phyloP scores from a whole-genome alignment of 2,329 filamentous ascomycete genomes.

The Dactylellina parvicollis region DNA sequence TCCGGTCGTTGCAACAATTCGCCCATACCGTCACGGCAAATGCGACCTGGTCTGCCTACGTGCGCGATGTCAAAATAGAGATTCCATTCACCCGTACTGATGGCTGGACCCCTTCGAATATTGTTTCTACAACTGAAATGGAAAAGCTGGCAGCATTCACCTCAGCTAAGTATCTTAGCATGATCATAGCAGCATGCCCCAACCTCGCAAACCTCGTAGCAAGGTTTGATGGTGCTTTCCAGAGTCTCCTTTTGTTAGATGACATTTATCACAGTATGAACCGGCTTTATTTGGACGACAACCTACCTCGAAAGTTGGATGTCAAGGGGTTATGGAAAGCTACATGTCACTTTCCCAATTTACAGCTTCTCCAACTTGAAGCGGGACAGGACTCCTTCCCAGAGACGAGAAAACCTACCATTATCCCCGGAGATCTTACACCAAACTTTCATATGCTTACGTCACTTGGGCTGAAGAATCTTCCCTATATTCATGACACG shows the following conservation, averaged over 20 bases:
- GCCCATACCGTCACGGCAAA: slow-evolving; percentile 8
- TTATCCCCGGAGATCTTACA: background rate
- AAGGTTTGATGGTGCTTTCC: slow-evolving; percentile 30
- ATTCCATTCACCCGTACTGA: slow-evolving; percentile 32
- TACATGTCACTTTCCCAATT: slow-evolving; percentile 23
- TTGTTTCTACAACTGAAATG: background rate
- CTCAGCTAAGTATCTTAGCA: slow-evolving; percentile 18
- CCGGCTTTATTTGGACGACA: slow-evolving; percentile 20
- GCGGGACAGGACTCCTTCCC: background rate
- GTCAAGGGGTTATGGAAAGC: slow-evolving; percentile 16
- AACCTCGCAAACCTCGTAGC: slow-evolving; percentile 36
- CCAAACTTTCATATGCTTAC: background rate
- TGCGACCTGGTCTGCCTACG: slow-evolving; percentile 4
- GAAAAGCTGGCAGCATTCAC: slow-evolving; percentile 2
- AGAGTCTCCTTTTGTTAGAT: slow-evolving; percentile 16
- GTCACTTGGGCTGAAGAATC: slow-evolving; percentile 22
- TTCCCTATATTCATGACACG: slow-evolving; percentile 20
- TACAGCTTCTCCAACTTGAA: slow-evolving; percentile 31
- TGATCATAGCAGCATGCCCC: slow-evolving; percentile 25
- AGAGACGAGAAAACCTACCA: slow-evolving; percentile 5
- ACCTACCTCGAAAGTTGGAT: slow-evolving; percentile 11
- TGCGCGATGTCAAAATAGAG: slow-evolving; percentile 34
- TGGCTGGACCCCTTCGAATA: slow-evolving; percentile 26
- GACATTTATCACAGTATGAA: slow-evolving; percentile 5
- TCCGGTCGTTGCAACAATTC: slow-evolving; percentile 12